Base-by-base conservation (phyloP, 202 grass and related monocot genomes). In the Schoenoplectus triqueter region DNA sequence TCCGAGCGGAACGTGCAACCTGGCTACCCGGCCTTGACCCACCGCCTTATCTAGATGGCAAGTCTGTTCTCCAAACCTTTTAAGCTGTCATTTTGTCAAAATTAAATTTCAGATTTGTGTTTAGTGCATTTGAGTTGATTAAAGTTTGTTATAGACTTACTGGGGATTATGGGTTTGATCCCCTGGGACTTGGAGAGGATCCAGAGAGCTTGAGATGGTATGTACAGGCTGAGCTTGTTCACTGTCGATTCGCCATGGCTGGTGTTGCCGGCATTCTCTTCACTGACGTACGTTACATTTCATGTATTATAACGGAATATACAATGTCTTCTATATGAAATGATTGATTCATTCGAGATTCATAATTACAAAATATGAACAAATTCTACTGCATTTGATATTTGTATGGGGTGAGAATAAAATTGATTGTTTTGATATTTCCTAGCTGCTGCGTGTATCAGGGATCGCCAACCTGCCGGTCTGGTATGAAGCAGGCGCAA, bases 131-230 rank as follows among this genome's bases (percentile, higher is more conserved):
- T 42, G 40, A 19, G 9, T 84, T 69, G 17, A 59, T 63, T 68
- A 52, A 61, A 1, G 3, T 88, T 81, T 78, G 65, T 84, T 42
- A 63, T 83, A 97, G 91, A 77, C 79, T 95, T 13, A 61, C 87
- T 40, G 95, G 95, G 11, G 95, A 98, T 64, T 95, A 86, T 83
- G 95, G 95, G 9, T 97, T 95, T 49, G 95, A 98, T 67, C 95
- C 95, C 2, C 57, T 98, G 44, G 91, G 92, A 19, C 92, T 98
- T 15, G 95, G 92, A 7, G 89, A 93, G 91, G 92, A 98, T 39
- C 91, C 85, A 0, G 76, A 69, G 7, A 61, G 46, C 85, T 74
- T 98, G 83, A 91, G 86, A 72, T 98, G 92, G 92, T 98, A 93
- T 52, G 95, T 93, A 2, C 95, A 95, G 86, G 92, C 95, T 8